Evolutionary conservation across 2,329 filamentous ascomycete species (phyloP), one percentile per base, ranked within the genome.

Genomic region (Cyclaneusma minus): DNA sequence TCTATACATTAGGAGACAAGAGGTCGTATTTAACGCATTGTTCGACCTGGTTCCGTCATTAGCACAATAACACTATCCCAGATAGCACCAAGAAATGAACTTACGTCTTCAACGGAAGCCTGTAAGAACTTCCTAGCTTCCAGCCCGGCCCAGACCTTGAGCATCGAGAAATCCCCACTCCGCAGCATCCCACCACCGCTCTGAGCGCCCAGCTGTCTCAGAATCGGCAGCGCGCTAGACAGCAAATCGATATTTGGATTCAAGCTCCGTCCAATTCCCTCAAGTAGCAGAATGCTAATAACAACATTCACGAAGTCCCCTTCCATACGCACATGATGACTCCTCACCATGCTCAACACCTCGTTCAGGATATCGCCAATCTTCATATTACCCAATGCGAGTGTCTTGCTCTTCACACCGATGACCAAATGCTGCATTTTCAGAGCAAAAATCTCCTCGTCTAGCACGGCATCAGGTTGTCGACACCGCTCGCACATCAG

Each of bases 291-390:
- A 28, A 95, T 94, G 32, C 83, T 92, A 31, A 98, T 77, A 16
- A 98, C 87, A 4, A 98, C 89, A 45, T 98, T 98, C 47, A 98
- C 84, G 47, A 95, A 98, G 49, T 98, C 89, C 6, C 89, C 89
- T 51, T 98, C 89, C 26, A 98, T 66, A 6, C 89, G 68, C 4
- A 98, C 89, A 46, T 98, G 89, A 48, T 98, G 89, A 7, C 62
- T 59, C 29, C 89, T 71, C 16, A 98, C 89, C 84, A 98, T 94
- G 32, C 65, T 65, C 22, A 98, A 60, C 0, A 95, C 89, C 40
- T 91, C 69, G 43, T 89, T 84, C 16, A 98, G 54, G 12, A 98
- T 84, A 41, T 98, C 89, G 7, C 89, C 89, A 35, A 98, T 94
- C 55, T 85, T 91, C 54, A 98, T 78, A 44, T 83, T 93, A 4